Base-by-base conservation (phyloP, 768 basidiomycete genomes). In the Rhizopogon rudus region DNA sequence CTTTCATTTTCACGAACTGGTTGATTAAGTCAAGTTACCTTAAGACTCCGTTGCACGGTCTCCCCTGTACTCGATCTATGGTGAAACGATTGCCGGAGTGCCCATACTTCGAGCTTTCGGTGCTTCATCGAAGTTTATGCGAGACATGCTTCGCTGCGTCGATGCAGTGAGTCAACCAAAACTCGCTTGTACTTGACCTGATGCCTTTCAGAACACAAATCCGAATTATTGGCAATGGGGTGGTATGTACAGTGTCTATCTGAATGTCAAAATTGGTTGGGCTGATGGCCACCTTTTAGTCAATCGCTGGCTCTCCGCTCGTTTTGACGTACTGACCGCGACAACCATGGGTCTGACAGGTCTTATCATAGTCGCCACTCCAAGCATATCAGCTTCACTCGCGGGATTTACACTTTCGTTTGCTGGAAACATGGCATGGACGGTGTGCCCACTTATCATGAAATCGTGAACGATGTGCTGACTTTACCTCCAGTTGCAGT, bases 191-290 rank as follows among this genome's bases (percentile, higher is more conserved):
- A 37, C 40, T 16, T 14, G 37, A 40, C 46, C 50, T 57, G 46
- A 16, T 39, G 40, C 16, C 39, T 17, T 16, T 35, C 44, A 81
- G 79, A 83, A 82, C 54, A 61, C 82, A 14, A 90, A 83, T 64
- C 90, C 90, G 3, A 88, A 84, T 66, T 93, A 89, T 64, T 95
- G 93, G 93, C 87, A 89, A 81, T 93, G 89, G 91, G 88, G 84
- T 73, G 84, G 85, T 88, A 66, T 52, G 75, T 62, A 50, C 29
- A 40, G 28, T 37, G n/a, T 13, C 33, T 6, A 29, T 52, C 29
- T 41, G 12, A 39, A 17, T 20, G 10, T 20, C 33, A 20, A 10
- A 25, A 20, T 45, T 20, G 40, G 20, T 20, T 13, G 25, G 50
- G 20, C 50, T 62, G 54, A 59, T 41, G 5, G 41, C 28, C 31